Evolutionary conservation across 768 basidiomycete species (phyloP).

Genomic region (Kwoniella dendrophila): DNA sequence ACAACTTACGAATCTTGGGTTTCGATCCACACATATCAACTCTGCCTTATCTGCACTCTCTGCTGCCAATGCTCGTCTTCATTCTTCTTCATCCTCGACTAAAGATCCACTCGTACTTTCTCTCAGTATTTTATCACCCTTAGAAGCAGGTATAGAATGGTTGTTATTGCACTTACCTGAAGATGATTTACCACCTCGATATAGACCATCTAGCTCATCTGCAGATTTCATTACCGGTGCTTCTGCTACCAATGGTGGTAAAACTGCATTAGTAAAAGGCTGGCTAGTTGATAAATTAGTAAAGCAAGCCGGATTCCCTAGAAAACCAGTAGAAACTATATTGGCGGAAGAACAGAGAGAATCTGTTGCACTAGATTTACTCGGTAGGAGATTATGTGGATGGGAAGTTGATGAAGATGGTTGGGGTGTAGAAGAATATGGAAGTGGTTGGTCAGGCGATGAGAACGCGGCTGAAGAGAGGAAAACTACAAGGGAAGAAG

Average conservation of each 20-base stretch:
- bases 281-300: conserved; percentile 80
- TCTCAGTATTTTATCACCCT: conserved; percentile 63
- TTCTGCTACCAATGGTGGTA: conserved; percentile 38
- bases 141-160: conserved; percentile 82
- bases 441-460: conserved; percentile 30
- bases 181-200: conserved; percentile 71
- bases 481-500: conserved; percentile 52
- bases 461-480: conserved; percentile 40
- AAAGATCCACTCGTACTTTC: conserved; percentile 61
- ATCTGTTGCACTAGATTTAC: conserved; percentile 60
- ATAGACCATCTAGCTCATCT: conserved; percentile 49
- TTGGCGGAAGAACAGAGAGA: conserved; percentile 58
- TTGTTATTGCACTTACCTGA: conserved; percentile 81
- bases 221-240: conserved; percentile 54
- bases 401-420: conserved; percentile 47
- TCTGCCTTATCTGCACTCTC: conserved; percentile 62
- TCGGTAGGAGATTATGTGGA: conserved; percentile 57
- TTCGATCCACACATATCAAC: conserved; percentile 60
- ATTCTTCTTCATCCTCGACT: conserved; percentile 63
- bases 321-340: conserved; percentile 67
- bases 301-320: conserved; percentile 82
- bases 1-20: conserved; percentile 70
- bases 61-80: conserved; percentile 44
- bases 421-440: conserved; percentile 50
- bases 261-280: conserved; percentile 63